A percentile compares a stretch with the other conserved stretches of the same genome.
phyloP scores from a whole-genome alignment of 2,329 filamentous ascomycete species.

The Fonsecaea monophora region DNA sequence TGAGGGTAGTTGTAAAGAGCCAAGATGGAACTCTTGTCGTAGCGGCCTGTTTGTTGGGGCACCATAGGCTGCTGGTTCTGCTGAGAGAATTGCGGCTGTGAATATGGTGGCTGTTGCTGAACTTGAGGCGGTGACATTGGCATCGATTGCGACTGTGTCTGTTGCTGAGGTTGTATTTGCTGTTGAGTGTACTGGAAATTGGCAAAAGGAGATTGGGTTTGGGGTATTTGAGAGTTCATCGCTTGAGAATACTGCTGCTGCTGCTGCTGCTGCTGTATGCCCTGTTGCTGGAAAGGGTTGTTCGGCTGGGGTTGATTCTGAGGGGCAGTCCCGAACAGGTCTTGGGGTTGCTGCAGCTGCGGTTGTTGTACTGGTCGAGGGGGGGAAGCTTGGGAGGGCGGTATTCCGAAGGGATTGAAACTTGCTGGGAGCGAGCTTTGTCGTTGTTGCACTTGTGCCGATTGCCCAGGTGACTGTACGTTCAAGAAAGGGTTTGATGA shows the following conservation, averaged over 20 bases:
- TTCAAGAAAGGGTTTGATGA: constrained; percentile 38
- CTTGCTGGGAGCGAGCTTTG: constrained; percentile 25
- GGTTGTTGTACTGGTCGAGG: constrained; percentile 28
- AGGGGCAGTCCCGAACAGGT: constrained; percentile 28
- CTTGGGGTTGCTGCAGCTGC: constrained; percentile 34
- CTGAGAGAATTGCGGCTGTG: constrained; percentile 31
- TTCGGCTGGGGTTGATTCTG: constrained; percentile 33
- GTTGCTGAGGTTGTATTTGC: constrained; percentile 25
- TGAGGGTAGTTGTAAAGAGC: constrained; percentile 55
- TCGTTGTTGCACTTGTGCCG: constrained; percentile 34
- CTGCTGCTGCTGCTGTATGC: constrained; percentile 27
- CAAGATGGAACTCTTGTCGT: constrained; percentile 57
- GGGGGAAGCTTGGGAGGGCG: constrained; percentile 29
- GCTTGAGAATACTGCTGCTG: constrained; percentile 18
- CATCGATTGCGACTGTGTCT: constrained; percentile 20
- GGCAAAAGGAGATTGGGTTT: constrained; percentile 22
- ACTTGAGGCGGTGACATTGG: constrained; percentile 21
- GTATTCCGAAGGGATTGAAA: constrained; percentile 40
- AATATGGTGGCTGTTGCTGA: constrained; percentile 26
- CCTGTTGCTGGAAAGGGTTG: constrained; percentile 33
- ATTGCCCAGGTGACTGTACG: constrained; percentile 29
- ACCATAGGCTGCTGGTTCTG: constrained; percentile 41
- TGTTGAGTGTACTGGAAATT: constrained; percentile 37
- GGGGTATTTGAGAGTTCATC: constrained; percentile 3
- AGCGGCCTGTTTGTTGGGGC: constrained; percentile 51